A percentile compares a stretch with the other conserved stretches of the same genome.
These are phyloP conservation scores for Rhizophagus prolifer DNA, from an alignment of 192 early-diverging fungal genomes.

Conservation along the genomic window DNA sequence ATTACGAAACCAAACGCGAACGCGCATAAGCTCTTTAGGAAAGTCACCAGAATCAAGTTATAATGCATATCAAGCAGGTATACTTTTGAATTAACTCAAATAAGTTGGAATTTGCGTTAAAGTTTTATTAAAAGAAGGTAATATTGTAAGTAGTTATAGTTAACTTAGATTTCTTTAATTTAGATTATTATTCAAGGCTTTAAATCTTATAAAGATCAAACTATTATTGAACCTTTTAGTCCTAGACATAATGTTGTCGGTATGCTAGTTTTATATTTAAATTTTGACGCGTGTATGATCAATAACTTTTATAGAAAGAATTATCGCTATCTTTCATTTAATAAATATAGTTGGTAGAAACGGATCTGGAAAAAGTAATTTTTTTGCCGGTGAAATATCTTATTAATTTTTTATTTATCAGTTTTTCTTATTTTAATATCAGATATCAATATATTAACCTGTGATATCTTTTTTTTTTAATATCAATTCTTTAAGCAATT, in stretches of 20 bases:
- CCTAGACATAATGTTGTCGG: constrained; percentile 94
- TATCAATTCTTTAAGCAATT: constrained; percentile 60
- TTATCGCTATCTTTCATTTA: neutral
- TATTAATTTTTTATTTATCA: neutral
- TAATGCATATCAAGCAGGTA: neutral
- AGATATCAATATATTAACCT: neutral
- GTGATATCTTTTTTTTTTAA: constrained; percentile 9
- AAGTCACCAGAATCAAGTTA: neutral
- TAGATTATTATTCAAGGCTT: constrained; percentile 97
- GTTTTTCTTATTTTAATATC: too few relatives aligned
- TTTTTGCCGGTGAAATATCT: constrained; percentile 79
- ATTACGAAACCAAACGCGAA: neutral
- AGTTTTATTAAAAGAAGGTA: neutral
- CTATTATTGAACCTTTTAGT: constrained; percentile 88
- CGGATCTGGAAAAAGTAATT: constrained; percentile 97
- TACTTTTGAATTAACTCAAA: neutral
- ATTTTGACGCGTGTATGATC: neutral
- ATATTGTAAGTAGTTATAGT: too few relatives aligned
- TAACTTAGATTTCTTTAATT: neutral
- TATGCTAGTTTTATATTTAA: constrained; percentile 34
- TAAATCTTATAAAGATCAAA: constrained; percentile 99
- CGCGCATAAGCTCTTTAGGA: neutral
- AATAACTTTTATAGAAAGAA: neutral
- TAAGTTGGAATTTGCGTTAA: neutral
- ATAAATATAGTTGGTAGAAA: constrained; percentile 80